Evolutionary conservation across 805 yeast species (phyloP).

Genomic region (Barnettozyma salicaria): DNA sequence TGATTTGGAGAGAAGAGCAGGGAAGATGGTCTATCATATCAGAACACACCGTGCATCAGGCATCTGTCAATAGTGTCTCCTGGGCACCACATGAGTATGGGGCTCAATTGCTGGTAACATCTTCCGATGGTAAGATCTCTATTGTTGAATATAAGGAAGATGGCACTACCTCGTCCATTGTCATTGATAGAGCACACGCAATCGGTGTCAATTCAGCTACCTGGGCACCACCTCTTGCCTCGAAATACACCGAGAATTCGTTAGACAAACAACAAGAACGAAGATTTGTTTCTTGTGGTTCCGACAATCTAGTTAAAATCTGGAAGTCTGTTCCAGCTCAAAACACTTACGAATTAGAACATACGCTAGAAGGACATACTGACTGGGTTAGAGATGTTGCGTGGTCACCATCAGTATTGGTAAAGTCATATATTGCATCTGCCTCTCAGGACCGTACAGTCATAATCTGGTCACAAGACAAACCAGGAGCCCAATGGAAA

Average conservation of each 20-base stretch:
- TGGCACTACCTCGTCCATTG: conserved; percentile 60
- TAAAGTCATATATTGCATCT: conserved; percentile 86
- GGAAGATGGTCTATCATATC: conserved; percentile 85
- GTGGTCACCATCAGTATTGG: conserved; percentile 90
- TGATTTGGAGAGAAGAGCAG: conserved; percentile 92
- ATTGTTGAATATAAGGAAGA: conserved; percentile 88
- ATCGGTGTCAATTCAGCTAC: conserved; percentile 92
- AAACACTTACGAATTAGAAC: conserved; percentile 64
- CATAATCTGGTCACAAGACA: conserved; percentile 88
- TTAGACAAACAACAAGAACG: conserved; percentile 41
- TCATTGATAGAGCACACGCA: conserved; percentile 66
- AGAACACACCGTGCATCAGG: conserved; percentile 83
- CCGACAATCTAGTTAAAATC: conserved; percentile 87
- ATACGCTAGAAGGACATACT: conserved; percentile 78
- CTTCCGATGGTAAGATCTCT: conserved; percentile 89
- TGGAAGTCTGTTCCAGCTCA: conserved; percentile 65
- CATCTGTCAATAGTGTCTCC: conserved; percentile 86
- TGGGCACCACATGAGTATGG: conserved; percentile 99
- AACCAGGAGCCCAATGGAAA: conserved; percentile 65
- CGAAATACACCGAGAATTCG: conserved; percentile 30
- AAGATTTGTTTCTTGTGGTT: conserved; percentile 89
- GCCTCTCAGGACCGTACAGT: conserved; percentile 97
- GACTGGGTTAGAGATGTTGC: conserved; percentile 99
- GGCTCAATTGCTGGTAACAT: conserved; percentile 81
- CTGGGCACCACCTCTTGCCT: conserved; percentile 70